Base-by-base conservation (phyloP, 1,139 yeast genomes). In the Candida pseudoviswanathii region DNA sequence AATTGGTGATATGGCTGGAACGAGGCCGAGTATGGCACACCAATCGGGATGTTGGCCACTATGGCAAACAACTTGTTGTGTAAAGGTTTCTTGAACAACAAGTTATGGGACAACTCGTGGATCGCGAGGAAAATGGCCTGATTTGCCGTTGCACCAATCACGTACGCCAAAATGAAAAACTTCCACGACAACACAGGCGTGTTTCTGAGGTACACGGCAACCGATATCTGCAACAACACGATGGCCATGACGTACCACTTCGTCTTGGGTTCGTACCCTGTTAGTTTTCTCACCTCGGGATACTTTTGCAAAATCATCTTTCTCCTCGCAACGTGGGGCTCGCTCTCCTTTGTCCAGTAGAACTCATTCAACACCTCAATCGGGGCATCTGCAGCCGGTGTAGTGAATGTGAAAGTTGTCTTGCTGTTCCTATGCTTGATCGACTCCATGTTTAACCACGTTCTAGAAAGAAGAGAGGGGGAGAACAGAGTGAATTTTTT, bases 1-100 rank as follows among this genome's bases (percentile, higher is more conserved):
- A 91, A 75, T 64, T 89, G 89, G 62, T 91, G 97, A 66, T 91
- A 91, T 8, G 97, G 97, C 53, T 87, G 90, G 68, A 91, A 91
- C 2, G 96, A 86, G 0, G 97, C 97, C 40, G 90, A 80, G 66
- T 89, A 91, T 0, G 97, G 97, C 36, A 91, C 78, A 0, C 96
- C 97, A 48, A 91, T 89, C 1, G 97, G 96, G 46, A 89, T 69
- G 63, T 91, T 91, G 37, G 92, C 80, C 55, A 89, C 71, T 7
- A 90, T 86, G 38, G 96, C 82, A 62, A 86, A 90, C 30, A 90
- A 65, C 65, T 89, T 85, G 65, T 91, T 91, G 65, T 85, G 82
- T 6, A 88, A 45, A 0, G 96, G 95, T 57, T 80, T 83, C 60
- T 82, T 88, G 76, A 91, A 91, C n/a, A 88, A 87, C 48, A 91